A percentile compares a stretch with the other conserved stretches of the same genome.
Evolutionary conservation across 257 asterid species (phyloP).

Genomic region (Plantago major): DNA sequence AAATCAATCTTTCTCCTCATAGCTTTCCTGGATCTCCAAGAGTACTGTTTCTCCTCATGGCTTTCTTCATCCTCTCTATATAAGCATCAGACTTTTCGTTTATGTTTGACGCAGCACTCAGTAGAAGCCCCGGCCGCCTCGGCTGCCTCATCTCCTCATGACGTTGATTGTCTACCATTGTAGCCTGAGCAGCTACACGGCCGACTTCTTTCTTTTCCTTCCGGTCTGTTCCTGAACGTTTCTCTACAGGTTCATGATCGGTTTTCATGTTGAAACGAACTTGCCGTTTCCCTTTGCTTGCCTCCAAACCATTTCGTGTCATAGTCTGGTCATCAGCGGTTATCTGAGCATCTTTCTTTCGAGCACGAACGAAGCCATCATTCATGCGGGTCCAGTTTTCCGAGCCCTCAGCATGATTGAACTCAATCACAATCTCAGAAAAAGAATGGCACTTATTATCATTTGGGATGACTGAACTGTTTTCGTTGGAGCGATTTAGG

Average conservation of each 20-base stretch:
- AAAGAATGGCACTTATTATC: no score
- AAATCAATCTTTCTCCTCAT: background rate
- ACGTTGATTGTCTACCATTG: slow-evolving; percentile 3
- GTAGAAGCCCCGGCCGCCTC: slow-evolving; percentile 27
- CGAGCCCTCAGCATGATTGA: background rate
- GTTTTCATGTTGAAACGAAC: background rate
- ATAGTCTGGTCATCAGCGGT: background rate
- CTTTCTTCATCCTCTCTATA: slow-evolving; percentile 47
- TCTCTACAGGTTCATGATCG: slow-evolving; percentile 1
- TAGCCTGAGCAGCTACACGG: slow-evolving; percentile 10
- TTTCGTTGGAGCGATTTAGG: slow-evolving; percentile 11
- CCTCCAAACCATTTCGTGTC: background rate
- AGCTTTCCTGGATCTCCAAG: slow-evolving; percentile 7
- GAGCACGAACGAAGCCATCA: background rate
- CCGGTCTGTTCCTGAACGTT: background rate
- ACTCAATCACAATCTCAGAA: slow-evolving; percentile 24
- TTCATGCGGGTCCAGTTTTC: background rate
- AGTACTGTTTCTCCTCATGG: slow-evolving; percentile 28
- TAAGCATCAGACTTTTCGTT: slow-evolving; percentile 49
- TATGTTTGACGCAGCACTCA: slow-evolving; percentile 36
- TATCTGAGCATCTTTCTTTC: slow-evolving; percentile 5
- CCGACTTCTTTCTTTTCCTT: background rate
- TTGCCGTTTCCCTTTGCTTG: slow-evolving; percentile 3
- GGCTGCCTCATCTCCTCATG: slow-evolving; percentile 16
- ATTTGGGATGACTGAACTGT: background rate